A percentile compares a stretch with the other conserved stretches of the same genome.
phyloP scores from a whole-genome alignment of 305 asterid species.

The Solanum hybrid region DNA sequence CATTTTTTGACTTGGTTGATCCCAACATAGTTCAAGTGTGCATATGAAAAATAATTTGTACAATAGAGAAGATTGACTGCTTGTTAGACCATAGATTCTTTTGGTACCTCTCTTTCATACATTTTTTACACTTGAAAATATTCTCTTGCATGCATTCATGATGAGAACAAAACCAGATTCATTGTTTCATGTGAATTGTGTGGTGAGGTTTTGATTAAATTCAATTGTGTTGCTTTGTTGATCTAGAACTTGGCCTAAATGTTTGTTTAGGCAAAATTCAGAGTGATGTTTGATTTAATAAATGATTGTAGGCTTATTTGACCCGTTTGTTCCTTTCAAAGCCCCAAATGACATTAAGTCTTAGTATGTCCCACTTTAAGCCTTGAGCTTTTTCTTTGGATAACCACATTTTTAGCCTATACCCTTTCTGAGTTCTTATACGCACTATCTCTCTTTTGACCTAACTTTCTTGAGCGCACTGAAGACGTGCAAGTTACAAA shows the following conservation, averaged over 20 bases:
- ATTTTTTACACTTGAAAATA: background rate
- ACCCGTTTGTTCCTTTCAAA: background rate
- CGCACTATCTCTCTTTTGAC: no score
- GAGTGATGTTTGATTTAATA: background rate
- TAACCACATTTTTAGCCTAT: no score
- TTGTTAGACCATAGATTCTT: background rate
- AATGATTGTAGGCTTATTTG: background rate
- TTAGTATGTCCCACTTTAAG: no score
- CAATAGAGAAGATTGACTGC: no score
- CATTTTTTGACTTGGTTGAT: no score
- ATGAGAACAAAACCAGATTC: background rate
- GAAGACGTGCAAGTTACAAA: no score
- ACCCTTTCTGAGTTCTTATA: no score
- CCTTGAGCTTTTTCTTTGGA: no score
- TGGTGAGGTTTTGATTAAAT: background rate
- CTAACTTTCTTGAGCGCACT: no score
- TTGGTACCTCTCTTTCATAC: background rate
- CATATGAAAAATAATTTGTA: no score
- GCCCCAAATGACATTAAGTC: background rate
- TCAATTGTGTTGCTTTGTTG: background rate
- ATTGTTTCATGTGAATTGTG: background rate
- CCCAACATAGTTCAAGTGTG: no score
- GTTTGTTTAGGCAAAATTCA: background rate
- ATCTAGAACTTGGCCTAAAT: background rate
- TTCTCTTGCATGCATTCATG: background rate